These are phyloP conservation scores for Raffaelea deltoideospora DNA, from an alignment of 2,329 filamentous ascomycete genomes.

Conservation along the genomic window DNA sequence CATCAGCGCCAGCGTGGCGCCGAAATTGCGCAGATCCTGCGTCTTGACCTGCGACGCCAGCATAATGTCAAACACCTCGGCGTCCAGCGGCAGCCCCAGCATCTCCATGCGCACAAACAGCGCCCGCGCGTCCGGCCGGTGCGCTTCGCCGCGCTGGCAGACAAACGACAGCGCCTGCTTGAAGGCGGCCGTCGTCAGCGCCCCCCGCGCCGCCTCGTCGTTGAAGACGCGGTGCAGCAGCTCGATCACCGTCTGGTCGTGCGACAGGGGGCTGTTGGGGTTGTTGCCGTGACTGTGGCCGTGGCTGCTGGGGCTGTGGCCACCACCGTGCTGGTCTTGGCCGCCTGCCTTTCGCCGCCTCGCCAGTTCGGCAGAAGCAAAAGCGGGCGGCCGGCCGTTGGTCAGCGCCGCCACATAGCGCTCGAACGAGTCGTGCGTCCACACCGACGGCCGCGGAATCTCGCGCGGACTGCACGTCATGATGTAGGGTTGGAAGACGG, in stretches of 20 bases:
- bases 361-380: constrained; percentile 21
- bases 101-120: constrained; percentile 23
- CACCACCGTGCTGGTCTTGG: constrained; percentile 3
- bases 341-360: too few species aligned
- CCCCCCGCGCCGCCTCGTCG: constrained; percentile 17
- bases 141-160: constrained; percentile 12
- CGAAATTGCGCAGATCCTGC: constrained; percentile 27
- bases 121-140: constrained; percentile 13
- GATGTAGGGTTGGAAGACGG: constrained; percentile 6
- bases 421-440: constrained; percentile 26
- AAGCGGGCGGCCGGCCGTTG: constrained; percentile 19
- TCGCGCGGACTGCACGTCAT: constrained; percentile 19
- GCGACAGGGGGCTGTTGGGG: constrained; percentile 11
- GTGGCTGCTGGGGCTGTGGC: too few species aligned
- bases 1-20: constrained; percentile 26
- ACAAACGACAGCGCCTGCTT: constrained; percentile 30
- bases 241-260: constrained; percentile 21
- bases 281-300: constrained; percentile 3
- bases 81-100: constrained; percentile 25
- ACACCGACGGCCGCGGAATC: constrained; percentile 21
- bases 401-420: constrained; percentile 26
- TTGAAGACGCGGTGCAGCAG: constrained; percentile 24
- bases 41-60: constrained; percentile 24
- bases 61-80: constrained; percentile 32
- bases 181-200: constrained; percentile 23